These are phyloP conservation scores for Phytophthora meadii DNA, from an alignment of 352 stramenopile species.

Conservation along the genomic window DNA sequence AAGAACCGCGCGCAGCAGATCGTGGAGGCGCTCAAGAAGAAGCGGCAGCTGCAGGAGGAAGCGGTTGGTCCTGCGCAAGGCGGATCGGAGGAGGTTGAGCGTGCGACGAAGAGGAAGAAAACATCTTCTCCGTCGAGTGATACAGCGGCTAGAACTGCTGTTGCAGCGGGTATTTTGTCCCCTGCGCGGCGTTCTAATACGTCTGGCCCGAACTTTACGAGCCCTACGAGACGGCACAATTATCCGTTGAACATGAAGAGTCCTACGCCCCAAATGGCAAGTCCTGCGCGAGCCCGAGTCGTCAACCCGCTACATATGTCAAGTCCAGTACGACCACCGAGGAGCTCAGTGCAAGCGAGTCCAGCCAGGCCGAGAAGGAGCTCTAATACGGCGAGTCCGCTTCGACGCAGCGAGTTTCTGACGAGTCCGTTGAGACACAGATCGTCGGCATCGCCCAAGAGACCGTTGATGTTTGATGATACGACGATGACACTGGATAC, in stretches of 20 bases:
- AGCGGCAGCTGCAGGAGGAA: constrained; percentile 54
- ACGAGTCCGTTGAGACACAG: constrained; percentile 44
- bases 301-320: constrained; percentile 36
- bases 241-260: constrained; percentile 28
- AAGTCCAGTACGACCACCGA: constrained; percentile 38
- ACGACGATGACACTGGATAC: neutral
- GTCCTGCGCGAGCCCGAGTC: constrained; percentile 21
- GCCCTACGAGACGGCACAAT: constrained; percentile 24
- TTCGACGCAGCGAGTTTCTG: constrained; percentile 44
- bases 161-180: constrained; percentile 29
- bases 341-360: constrained; percentile 27
- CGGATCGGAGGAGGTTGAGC: constrained; percentile 22
- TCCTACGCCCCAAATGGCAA: constrained; percentile 31
- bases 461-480: constrained; percentile 43
- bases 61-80: neutral
- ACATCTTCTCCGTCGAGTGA: constrained; percentile 16
- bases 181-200: constrained; percentile 21
- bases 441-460: constrained; percentile 43
- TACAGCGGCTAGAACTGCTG: constrained; percentile 4
- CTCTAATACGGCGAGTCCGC: constrained; percentile 33
- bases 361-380: constrained; percentile 30
- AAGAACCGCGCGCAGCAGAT: constrained; percentile 83
- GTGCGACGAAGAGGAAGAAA: constrained; percentile 35
- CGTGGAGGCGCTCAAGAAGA: constrained; percentile 79
- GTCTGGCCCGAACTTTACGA: constrained; percentile 24